These are phyloP conservation scores for Metarhizium humberi DNA, from an alignment of 2,329 filamentous ascomycete species.

Conservation along the genomic window DNA sequence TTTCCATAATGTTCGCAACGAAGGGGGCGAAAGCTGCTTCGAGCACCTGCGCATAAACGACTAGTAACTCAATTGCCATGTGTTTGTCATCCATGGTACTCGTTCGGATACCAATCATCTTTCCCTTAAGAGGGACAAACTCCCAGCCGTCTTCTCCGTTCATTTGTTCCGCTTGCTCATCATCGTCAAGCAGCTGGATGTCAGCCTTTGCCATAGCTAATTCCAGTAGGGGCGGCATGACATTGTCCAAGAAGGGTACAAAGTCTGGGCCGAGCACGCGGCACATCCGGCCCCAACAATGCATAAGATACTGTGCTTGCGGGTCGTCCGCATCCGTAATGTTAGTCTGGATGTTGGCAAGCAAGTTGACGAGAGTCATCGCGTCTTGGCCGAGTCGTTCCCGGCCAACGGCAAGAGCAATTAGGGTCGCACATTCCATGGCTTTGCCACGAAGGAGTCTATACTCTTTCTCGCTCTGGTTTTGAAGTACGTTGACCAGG, in stretches of 20 bases:
- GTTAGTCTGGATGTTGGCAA: conserved; percentile 76
- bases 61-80: conserved; percentile 97
- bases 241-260: conserved; percentile 80
- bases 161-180: conserved; percentile 85
- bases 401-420: conserved; percentile 89
- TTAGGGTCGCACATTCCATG: conserved; percentile 97
- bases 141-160: conserved; percentile 98
- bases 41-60: conserved; percentile 95
- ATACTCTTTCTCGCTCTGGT: conserved; percentile 90
- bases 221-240: conserved; percentile 89
- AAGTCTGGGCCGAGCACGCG: conserved; percentile 86
- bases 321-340: conserved; percentile 91
- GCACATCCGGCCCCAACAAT: conserved; percentile 99
- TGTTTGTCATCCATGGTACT: conserved; percentile 97
- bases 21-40: conserved; percentile 88
- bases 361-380: conserved; percentile 73
- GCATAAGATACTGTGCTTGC: conserved; percentile 91
- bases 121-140: conserved; percentile 90
- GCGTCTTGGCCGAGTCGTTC: conserved; percentile 85
- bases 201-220: conserved; percentile 93
- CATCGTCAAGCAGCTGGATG: conserved; percentile 90
- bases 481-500: conserved; percentile 77
- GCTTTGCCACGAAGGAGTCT: conserved; percentile 87
- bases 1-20: conserved; percentile 88
- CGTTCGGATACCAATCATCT: conserved; percentile 97